These are phyloP conservation scores for Botrytis tulipae DNA, from an alignment of 2,329 filamentous ascomycete genomes.

Conservation along the genomic window DNA sequence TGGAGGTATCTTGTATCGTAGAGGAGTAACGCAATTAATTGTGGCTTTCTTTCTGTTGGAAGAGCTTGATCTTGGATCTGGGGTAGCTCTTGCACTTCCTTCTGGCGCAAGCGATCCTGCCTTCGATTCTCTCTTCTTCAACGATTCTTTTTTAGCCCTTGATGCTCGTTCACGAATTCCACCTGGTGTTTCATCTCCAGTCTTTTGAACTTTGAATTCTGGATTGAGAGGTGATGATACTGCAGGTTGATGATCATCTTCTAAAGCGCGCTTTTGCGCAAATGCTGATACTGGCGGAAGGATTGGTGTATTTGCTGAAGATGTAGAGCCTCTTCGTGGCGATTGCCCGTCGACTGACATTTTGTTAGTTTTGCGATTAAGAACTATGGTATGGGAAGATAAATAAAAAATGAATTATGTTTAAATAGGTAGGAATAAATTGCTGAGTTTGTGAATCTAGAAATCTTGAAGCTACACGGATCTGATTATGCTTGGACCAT, in stretches of 20 bases:
- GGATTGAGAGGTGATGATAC: slow-evolving; percentile 75
- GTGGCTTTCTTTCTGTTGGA: slow-evolving; percentile 41
- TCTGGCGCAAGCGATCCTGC: slow-evolving; percentile 42
- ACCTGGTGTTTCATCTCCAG: slow-evolving; percentile 33
- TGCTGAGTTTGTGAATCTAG: slow-evolving; percentile 3
- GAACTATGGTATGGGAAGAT: background rate
- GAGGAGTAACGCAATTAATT: slow-evolving; percentile 45
- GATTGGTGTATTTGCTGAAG: slow-evolving; percentile 40
- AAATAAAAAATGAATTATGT: background rate
- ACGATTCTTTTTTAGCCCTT: slow-evolving; percentile 62
- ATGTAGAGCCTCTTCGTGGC: slow-evolving; percentile 12
- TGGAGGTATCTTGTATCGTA: slow-evolving; percentile 63
- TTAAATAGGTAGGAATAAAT: background rate
- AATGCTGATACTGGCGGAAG: slow-evolving; percentile 45
- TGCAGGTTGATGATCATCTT: slow-evolving; percentile 68
- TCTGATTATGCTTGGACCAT: background rate
- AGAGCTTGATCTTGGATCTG: slow-evolving; percentile 49
- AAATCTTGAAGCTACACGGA: slow-evolving; percentile 5
- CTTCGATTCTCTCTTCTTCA: slow-evolving; percentile 68
- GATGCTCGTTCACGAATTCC: slow-evolving; percentile 38
- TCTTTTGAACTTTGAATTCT: slow-evolving; percentile 51
- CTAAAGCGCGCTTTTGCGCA: slow-evolving; percentile 64
- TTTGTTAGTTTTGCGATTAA: background rate
- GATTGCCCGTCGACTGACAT: slow-evolving; percentile 21
- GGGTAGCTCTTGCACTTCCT: slow-evolving; percentile 55